Percentiles rank a stretch among this genome's conserved stretches.
Conservation (phyloP, 2,329 filamentous ascomycete genomes). For the Lecanicillium sp. region DNA sequence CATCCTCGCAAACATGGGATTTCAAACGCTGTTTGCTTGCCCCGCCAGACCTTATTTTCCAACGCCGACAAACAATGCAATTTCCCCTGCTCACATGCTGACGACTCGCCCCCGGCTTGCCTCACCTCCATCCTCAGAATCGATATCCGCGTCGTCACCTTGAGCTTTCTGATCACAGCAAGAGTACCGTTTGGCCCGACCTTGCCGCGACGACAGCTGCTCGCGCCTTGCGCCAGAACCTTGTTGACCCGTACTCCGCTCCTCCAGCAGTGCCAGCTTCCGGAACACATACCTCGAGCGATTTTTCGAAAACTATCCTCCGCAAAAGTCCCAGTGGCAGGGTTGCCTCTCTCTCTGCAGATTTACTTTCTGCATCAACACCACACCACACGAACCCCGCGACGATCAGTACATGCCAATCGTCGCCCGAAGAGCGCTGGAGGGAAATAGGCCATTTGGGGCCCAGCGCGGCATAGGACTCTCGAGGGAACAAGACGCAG, state of each 20-base stretch:
- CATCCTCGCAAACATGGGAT: conserved; percentile 5
- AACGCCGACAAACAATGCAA: neutral
- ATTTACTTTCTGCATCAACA: too few relatives aligned
- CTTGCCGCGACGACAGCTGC: too few relatives aligned
- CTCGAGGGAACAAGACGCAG: neutral
- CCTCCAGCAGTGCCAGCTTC: too few relatives aligned
- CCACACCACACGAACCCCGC: neutral
- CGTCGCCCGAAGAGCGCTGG: conserved; percentile 1
- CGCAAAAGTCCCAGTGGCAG: too few relatives aligned
- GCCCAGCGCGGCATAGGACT: neutral
- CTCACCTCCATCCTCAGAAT: neutral
- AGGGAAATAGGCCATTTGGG: conserved; percentile 1
- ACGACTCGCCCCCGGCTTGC: too few relatives aligned
- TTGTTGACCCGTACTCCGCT: too few relatives aligned
- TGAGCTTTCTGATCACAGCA: neutral
- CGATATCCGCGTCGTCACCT: neutral
- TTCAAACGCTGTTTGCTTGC: neutral
- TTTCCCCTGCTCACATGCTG: neutral
- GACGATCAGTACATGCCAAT: conserved; percentile 1
- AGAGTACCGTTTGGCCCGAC: too few relatives aligned
- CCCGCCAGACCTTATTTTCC: neutral
- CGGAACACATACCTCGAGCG: too few relatives aligned
- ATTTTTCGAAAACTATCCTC: too few relatives aligned
- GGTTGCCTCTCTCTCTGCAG: too few relatives aligned
- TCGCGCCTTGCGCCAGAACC: too few relatives aligned